Evolutionary conservation across 2,329 filamentous ascomycete genomes (phyloP), one percentile per base, ranked within the genome.

Genomic region (Graphilbum fragrans): DNA sequence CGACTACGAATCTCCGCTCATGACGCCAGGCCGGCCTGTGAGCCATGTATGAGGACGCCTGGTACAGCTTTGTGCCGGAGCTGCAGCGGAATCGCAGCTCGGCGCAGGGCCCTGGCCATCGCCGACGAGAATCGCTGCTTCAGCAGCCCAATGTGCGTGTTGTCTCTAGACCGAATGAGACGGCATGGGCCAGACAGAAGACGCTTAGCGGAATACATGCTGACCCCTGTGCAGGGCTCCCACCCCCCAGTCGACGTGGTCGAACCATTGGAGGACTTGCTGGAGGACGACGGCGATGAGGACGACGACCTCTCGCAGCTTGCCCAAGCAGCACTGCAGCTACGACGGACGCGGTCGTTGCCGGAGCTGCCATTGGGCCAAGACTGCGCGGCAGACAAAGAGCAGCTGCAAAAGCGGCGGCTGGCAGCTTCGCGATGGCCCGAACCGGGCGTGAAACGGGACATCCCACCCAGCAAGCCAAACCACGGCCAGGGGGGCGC

Each of bases 11-110:
- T 14, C 6, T 14, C 29, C 8, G 6, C 29, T 16, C 29, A 31
- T 31, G 29, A 31, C 7, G 29, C 12, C 29, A 5, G 29, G 29
- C n/a, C 22, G 19, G 31, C 17, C 27, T 22, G 23, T 2, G 20
- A 39, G 35, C 36, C 9, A 87, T 86, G 82, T 85, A 85, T 59
- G 84, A 90, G 61, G 84, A 90, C 60, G 78, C 82, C 23, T 90
- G 84, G 83, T 86, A 88, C 63, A 85, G 73, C 57, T 80, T 86
- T 55, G 75, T 84, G 49, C 74, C 82, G 21, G 75, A 81, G 42
- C 61, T 73, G 41, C 63, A 70, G 48, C 72, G 68, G 51, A 65
- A 65, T 45, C 61, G 63, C n/a, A 42, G 36, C 37, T 52, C 64
- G 35, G 60, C 65, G 20, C 62, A 67, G 33, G 54, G 53, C 25